Base-by-base conservation (phyloP, 306 rosid genomes). In the Senna tora region DNA sequence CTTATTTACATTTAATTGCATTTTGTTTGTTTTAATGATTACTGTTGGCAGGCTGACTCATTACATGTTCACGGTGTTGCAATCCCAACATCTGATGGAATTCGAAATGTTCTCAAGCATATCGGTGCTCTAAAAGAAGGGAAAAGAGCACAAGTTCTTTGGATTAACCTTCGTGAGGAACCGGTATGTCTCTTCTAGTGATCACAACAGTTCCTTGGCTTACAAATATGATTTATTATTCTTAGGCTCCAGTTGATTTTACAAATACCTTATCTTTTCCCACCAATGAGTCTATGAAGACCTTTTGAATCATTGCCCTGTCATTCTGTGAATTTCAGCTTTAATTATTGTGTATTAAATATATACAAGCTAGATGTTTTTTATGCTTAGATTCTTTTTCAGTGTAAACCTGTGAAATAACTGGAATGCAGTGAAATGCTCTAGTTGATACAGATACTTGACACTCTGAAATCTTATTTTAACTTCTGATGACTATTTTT, bases 91-190 rank as follows among this genome's bases (percentile, higher is more conserved):
- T 65, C 80, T 7, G 84, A 75, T 70, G 98, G 98, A 63, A 93
- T 93, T 45, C 80, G 85, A 56, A 93, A 93, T 43, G 96, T 93
- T 87, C 91, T 93, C 16, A 77, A 85, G 64, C 88, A 88, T 69
- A 83, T 93, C 79, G 87, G 90, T 52, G 91, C 93, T 71, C 90
- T 81, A 53, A 54, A 56, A 12, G 79, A 84, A 65, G 75, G 86
- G 28, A 82, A 84, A 53, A 77, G 38, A 42, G 63, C 80, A 7
- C 82, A 80, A 38, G 82, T 93, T 74, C 98, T 88, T 34, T 93
- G 98, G 98, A 88, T 93, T 60, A 93, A 76, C 72, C 98, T 93
- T 64, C 96, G 98, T 1, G 98, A 93, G 81, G 98, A 93, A 75
- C 96, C 96, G 77, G 98, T 92, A 85, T 20, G 3, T 45, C 55